Conservation (phyloP, 2,329 filamentous ascomycete genomes). For the Chrysoporthe puriensis region DNA sequence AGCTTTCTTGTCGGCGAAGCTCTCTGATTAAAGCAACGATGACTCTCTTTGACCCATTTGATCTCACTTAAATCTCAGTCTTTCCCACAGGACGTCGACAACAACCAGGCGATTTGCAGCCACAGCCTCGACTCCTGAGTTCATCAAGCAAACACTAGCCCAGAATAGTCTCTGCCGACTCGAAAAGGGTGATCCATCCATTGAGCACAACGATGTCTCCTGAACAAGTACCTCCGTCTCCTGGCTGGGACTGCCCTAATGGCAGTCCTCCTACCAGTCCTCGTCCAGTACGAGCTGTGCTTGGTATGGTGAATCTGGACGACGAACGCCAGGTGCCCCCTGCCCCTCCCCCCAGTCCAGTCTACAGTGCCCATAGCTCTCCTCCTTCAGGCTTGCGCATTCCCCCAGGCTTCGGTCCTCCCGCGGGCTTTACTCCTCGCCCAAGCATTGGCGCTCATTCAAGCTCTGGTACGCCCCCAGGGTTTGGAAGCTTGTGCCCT, state of each 20-base stretch:
- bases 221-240: background rate
- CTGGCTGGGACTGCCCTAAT: background rate
- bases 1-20: too few species aligned
- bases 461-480: background rate
- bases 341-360: background rate
- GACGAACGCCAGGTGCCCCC: background rate
- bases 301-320: background rate
- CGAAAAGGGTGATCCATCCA: background rate
- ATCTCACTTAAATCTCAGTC: background rate
- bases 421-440: too few species aligned
- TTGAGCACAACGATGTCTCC: background rate
- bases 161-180: too few species aligned
- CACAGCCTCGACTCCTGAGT: background rate
- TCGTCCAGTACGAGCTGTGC: background rate
- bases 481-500: background rate
- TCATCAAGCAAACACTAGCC: background rate
- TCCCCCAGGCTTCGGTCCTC: too few species aligned
- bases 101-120: background rate
- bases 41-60: background rate
- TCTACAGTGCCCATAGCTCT: background rate
- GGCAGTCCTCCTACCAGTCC: background rate
- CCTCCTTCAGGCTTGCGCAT: background rate
- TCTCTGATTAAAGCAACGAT: background rate
- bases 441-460: too few species aligned
- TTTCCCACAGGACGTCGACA: background rate